These are phyloP conservation scores for Phyllosticta citriasiana DNA, from an alignment of 2,329 filamentous ascomycete species.

Conservation along the genomic window DNA sequence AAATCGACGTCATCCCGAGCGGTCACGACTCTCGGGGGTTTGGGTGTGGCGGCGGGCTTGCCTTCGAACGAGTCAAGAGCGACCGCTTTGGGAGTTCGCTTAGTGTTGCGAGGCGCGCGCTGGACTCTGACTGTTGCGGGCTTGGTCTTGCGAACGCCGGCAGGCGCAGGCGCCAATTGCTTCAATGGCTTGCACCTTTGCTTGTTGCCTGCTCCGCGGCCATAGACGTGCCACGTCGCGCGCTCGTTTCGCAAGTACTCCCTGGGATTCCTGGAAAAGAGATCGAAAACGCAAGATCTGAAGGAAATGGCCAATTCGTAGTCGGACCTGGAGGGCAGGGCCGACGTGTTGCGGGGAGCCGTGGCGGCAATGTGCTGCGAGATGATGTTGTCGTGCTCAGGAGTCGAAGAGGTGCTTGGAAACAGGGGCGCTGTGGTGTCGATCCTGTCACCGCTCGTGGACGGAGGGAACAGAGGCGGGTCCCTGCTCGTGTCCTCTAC, in stretches of 20 bases:
- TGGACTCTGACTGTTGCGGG: constrained; percentile 23
- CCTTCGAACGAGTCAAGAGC: constrained; percentile 29
- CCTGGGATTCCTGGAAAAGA: constrained; percentile 35
- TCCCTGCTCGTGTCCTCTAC: constrained; percentile 22
- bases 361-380: constrained; percentile 21
- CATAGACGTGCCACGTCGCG: constrained; percentile 36
- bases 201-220: constrained; percentile 20
- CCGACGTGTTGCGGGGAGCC: constrained; percentile 13
- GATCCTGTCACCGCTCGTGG: constrained; percentile 19
- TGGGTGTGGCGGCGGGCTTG: constrained; percentile 27
- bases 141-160: constrained; percentile 24
- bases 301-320: constrained; percentile 26
- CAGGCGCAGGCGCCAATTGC: constrained; percentile 28
- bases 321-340: constrained; percentile 26
- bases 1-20: constrained; percentile 80
- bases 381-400: constrained; percentile 16
- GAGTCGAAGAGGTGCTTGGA: constrained; percentile 12
- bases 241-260: constrained; percentile 45
- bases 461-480: constrained; percentile 26
- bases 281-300: constrained; percentile 26
- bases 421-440: constrained; percentile 23
- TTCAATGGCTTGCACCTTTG: constrained; percentile 24
- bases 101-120: constrained; percentile 24
- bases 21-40: constrained; percentile 52
- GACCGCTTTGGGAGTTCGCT: constrained; percentile 24